These are phyloP conservation scores for Oleoguttula mirabilis DNA, from an alignment of 495 filamentous ascomycete species.

Conservation along the genomic window DNA sequence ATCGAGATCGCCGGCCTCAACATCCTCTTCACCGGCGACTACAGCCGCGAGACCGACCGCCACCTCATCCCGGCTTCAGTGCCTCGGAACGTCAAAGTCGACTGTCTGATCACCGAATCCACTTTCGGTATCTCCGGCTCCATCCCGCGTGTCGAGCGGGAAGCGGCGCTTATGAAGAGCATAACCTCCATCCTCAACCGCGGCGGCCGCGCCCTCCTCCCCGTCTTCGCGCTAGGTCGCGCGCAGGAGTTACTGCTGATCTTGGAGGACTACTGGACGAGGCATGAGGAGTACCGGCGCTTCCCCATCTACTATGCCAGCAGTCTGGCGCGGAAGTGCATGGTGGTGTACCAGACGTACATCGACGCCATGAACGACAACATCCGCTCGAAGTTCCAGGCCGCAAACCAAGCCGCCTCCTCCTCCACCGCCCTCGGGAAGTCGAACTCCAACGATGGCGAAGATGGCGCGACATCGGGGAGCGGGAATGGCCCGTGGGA, in stretches of 20 bases:
- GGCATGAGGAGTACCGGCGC: constrained; percentile 72
- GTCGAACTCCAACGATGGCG: constrained; percentile 77
- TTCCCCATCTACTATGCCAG: constrained; percentile 94
- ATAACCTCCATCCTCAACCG: constrained; percentile 81
- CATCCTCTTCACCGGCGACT: constrained; percentile 94
- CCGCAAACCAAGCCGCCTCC: not conserved
- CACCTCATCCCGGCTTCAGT: constrained; percentile 88
- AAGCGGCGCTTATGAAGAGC: constrained; percentile 86
- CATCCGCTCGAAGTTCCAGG: constrained; percentile 70
- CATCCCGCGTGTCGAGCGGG: constrained; percentile 75
- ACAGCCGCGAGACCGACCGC: constrained; percentile 84
- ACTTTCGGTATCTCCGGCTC: constrained; percentile 92
- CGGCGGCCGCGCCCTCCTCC: constrained; percentile 85
- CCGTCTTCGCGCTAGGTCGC: constrained; percentile 85
- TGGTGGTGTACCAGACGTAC: constrained; percentile 97
- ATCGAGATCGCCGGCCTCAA: constrained; percentile 93
- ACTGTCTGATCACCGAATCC: constrained; percentile 92
- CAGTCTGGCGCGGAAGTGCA: constrained; percentile 87
- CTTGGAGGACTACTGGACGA: constrained; percentile 90
- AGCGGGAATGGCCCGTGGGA: constrained; percentile 97
- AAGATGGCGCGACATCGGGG: constrained; percentile 52
- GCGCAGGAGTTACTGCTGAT: constrained; percentile 92
- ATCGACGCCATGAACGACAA: constrained; percentile 97
- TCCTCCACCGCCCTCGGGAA: constrained; percentile 48
- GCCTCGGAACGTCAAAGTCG: constrained; percentile 71